A percentile compares a stretch with the other conserved stretches of the same genome.
Conservation (phyloP, 805 yeast species). For the Ogataea sp. region DNA sequence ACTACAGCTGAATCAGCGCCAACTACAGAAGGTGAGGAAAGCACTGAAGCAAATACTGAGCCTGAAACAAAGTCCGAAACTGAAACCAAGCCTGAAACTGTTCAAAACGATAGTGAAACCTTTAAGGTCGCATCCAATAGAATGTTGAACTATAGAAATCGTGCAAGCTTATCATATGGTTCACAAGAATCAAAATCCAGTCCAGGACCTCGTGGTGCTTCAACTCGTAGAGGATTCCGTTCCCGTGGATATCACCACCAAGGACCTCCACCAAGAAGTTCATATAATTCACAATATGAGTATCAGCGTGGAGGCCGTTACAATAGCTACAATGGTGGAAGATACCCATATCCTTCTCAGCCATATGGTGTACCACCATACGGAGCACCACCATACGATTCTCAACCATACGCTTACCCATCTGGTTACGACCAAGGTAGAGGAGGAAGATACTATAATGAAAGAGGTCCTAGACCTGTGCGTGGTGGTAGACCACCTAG, state of each 20-base stretch:
- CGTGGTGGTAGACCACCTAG: too few species aligned
- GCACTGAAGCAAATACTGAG: too few species aligned
- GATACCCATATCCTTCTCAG: not conserved
- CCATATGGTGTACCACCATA: too few species aligned
- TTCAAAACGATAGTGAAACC: too few species aligned
- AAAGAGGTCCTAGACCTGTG: too few species aligned
- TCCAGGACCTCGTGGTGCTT: not conserved
- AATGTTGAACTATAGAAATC: slow-evolving; percentile 26
- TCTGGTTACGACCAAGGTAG: too few species aligned
- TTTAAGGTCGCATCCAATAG: slow-evolving; percentile 23
- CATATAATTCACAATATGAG: not conserved
- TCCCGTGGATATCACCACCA: not conserved
- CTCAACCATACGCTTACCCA: not conserved
- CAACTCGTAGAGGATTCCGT: too few species aligned
- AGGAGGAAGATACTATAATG: slow-evolving; percentile 6
- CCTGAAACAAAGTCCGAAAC: too few species aligned
- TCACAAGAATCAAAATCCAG: not conserved
- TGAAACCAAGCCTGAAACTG: too few species aligned
- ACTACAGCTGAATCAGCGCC: too few species aligned
- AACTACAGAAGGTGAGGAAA: too few species aligned
- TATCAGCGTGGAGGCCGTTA: not conserved
- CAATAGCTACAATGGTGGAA: not conserved
- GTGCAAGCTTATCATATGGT: slow-evolving; percentile 5
- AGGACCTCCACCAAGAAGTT: not conserved
- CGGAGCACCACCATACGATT: not conserved